Evolutionary conservation across 2,329 filamentous ascomycete species (phyloP).

Genomic region (Corynespora cassiicola): DNA sequence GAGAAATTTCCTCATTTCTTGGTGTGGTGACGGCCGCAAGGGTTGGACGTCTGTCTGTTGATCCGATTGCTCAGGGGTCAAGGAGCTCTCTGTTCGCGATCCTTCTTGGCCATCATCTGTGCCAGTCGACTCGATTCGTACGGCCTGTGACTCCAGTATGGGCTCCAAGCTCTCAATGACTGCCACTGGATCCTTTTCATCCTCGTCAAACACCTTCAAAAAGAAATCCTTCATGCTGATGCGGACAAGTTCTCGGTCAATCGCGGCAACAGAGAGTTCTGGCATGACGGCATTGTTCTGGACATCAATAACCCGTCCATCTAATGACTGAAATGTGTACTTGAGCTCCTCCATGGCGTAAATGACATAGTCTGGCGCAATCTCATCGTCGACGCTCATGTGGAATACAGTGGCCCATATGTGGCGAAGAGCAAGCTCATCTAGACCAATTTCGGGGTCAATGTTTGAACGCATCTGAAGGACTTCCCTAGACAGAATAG

Average conservation of each 20-base stretch:
- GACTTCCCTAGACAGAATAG: conserved; percentile 61
- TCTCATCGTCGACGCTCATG: conserved; percentile 62
- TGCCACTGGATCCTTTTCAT: conserved; percentile 78
- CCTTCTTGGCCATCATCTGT: conserved; percentile 13
- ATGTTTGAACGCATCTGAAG: conserved; percentile 50
- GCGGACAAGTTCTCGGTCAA: conserved; percentile 89
- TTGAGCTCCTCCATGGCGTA: conserved; percentile 70
- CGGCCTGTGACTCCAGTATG: conserved; percentile 75
- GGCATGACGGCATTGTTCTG: conserved; percentile 89
- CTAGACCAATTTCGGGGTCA: conserved; percentile 27
- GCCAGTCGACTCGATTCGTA: conserved; percentile 9
- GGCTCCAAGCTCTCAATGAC: conserved; percentile 94
- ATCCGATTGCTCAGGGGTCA: no score
- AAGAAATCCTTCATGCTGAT: conserved; percentile 98
- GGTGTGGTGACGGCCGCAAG: conserved; percentile 50
- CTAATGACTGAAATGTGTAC: conserved; percentile 55
- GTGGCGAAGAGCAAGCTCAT: conserved; percentile 63
- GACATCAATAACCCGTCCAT: conserved; percentile 64
- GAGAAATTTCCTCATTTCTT: conserved; percentile 86
- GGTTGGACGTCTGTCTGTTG: conserved; percentile 4
- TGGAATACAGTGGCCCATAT: conserved; percentile 71
- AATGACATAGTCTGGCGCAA: conserved; percentile 65
- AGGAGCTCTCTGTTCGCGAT: no score
- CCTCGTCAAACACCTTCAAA: conserved; percentile 83
- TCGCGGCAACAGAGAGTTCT: conserved; percentile 80